Evolutionary conservation across 139 green algal species (phyloP), one percentile per base, ranked within the genome.

Genomic region (Dunaliella sp.): DNA sequence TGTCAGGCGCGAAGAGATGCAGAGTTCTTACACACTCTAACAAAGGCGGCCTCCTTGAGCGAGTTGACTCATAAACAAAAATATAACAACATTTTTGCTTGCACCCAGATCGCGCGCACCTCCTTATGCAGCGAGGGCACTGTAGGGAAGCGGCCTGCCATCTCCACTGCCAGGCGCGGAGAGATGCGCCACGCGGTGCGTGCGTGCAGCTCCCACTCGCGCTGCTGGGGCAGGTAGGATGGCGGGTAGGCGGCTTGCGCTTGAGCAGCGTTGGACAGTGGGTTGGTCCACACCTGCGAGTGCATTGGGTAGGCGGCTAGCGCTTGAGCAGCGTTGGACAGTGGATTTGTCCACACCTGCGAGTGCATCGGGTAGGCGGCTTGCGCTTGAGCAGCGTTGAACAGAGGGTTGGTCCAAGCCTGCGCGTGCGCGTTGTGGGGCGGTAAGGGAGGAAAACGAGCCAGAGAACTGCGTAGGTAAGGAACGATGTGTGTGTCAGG

Each of bases 121-220:
- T 65, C 48, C 16, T 65, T 65, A 16, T 65, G 48, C 48, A 65
- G 16, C 16, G 48, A 26, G 7, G 48, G 48, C 7, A 65, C 48
- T 65, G 48, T 65, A 1, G 84, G 82, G 81, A 86, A 93, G n/a
- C 90, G 84, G 33, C 83, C 81, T 1, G 87, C 84, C 83, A 95
- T 83, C 38, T 32, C 82, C 22, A 89, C 77, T 28, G 84, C 83
- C 87, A 97, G 58, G 25, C 80, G 80, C 24, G 93, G 94, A 21
- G 93, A 88, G 36, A 92, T 86, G 1, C 76, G 32, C 94, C 94
- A 97, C 12, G 94, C 94, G 21, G 86, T 82, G 3, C 37, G 72
- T n/a, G 88, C 86, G 31, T 90, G 88, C 81, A 28, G 28, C 32
- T 28, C 33, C 93, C 93, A 95, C 30, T 89, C 81, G 72, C 37